Percentiles rank a stretch among this genome's conserved stretches.
Evolutionary conservation across 2,329 filamentous ascomycete genomes (phyloP).

Genomic region (Colletotrichum sp.): DNA sequence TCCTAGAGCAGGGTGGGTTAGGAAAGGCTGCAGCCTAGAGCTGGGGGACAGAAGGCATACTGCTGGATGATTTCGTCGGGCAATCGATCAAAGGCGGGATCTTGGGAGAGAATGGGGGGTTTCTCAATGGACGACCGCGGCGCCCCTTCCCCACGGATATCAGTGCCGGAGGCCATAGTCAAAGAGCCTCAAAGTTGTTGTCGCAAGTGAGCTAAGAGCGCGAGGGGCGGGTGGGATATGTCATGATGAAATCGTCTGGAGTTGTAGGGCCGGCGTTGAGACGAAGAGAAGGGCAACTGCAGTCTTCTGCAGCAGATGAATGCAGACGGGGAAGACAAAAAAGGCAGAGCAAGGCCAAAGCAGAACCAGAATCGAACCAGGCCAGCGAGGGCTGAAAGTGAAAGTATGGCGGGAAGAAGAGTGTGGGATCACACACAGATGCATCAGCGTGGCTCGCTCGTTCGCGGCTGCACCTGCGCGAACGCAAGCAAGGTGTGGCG

Average conservation of each 20-base stretch:
- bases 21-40: background rate
- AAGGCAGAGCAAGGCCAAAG: background rate
- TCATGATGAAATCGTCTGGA: conserved; percentile 20
- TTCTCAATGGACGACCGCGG: conserved; percentile 36
- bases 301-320: background rate
- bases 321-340: background rate
- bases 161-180: conserved; percentile 9
- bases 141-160: background rate
- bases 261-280: conserved; percentile 12
- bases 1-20: conserved; percentile 45
- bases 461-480: background rate
- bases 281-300: conserved; percentile 9
- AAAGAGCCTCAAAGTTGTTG: background rate
- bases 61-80: conserved; percentile 75
- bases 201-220: conserved; percentile 7
- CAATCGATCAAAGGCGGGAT: conserved; percentile 56
- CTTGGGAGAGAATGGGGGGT: conserved; percentile 31
- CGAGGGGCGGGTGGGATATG: background rate
- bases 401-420: background rate
- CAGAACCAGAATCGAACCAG: background rate
- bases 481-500: conserved; percentile 11
- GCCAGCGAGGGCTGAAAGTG: background rate
- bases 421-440: background rate
- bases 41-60: conserved; percentile 45
- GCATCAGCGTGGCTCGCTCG: background rate